A percentile compares a stretch with the other conserved stretches of the same genome.
These are phyloP conservation scores for Sporothrix brunneoviolacea DNA, from an alignment of 2,329 filamentous ascomycete species.

Conservation along the genomic window DNA sequence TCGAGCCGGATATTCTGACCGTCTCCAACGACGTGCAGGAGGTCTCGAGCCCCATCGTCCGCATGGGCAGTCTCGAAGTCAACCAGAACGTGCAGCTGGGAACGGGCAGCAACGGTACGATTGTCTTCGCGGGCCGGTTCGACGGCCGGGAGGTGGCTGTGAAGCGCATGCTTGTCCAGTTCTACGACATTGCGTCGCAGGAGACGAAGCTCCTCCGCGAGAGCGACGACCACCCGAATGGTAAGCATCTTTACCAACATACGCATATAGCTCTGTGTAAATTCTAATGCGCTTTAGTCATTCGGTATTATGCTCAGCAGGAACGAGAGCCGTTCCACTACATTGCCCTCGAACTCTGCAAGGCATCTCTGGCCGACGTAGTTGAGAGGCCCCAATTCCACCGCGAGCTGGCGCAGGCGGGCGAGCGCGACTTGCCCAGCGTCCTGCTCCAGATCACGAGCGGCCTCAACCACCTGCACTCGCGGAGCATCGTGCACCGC, in stretches of 20 bases:
- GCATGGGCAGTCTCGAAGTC: slow-evolving; percentile 58
- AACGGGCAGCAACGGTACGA: slow-evolving; percentile 91
- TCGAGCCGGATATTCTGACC: slow-evolving; percentile 58
- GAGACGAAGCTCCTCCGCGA: slow-evolving; percentile 86
- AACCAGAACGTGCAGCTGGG: slow-evolving; percentile 58
- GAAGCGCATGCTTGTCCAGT: slow-evolving; percentile 93
- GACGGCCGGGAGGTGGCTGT: slow-evolving; percentile 90
- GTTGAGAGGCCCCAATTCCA: slow-evolving; percentile 68
- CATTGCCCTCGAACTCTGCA: slow-evolving; percentile 90
- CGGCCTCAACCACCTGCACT: slow-evolving; percentile 83
- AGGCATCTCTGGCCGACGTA: slow-evolving; percentile 86
- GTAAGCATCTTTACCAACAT: no score
- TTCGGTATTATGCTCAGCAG: slow-evolving; percentile 91
- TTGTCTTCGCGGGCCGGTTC: slow-evolving; percentile 91
- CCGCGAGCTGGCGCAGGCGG: slow-evolving; percentile 62
- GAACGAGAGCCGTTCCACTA: slow-evolving; percentile 86
- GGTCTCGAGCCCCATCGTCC: slow-evolving; percentile 52
- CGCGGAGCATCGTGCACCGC: slow-evolving; percentile 88
- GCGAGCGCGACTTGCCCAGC: slow-evolving; percentile 68
- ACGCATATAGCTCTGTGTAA: no score
- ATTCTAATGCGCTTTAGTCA: no score
- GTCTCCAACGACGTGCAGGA: slow-evolving; percentile 51
- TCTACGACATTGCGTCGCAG: slow-evolving; percentile 90
- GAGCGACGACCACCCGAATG: slow-evolving; percentile 88
- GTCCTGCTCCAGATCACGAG: slow-evolving; percentile 85